phyloP scores from a whole-genome alignment of 495 filamentous ascomycete genomes.

The Penicillium steckii region DNA sequence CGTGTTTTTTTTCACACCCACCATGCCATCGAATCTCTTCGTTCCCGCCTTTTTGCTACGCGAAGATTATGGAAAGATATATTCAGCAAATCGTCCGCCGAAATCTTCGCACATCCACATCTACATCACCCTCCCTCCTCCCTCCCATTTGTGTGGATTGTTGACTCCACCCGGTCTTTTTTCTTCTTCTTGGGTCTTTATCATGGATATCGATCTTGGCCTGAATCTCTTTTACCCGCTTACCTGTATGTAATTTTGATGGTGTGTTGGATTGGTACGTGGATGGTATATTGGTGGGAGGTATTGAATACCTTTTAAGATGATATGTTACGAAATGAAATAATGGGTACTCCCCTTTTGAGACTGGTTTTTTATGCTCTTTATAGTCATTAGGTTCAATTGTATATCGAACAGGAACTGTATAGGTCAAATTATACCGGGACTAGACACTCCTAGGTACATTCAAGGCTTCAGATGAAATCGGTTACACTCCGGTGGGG shows the following conservation, averaged over 20 bases:
- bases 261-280: slow-evolving; percentile 15
- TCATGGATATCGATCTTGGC: slow-evolving; percentile 1
- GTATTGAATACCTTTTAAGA: slow-evolving; percentile 10
- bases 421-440: too few species aligned
- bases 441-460: too few species aligned
- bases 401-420: too few species aligned
- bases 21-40: not conserved
- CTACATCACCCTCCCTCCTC: not conserved
- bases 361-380: not conserved
- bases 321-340: slow-evolving; percentile 20
- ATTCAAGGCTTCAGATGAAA: not conserved
- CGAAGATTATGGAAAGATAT: not conserved
- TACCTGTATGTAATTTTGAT: slow-evolving; percentile 32
- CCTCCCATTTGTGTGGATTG: not conserved
- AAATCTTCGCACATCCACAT: not conserved
- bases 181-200: not conserved
- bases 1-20: not conserved
- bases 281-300: slow-evolving; percentile 16
- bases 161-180: not conserved
- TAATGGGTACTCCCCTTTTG: not conserved
- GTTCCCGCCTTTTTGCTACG: not conserved
- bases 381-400: not conserved
- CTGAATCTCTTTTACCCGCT: slow-evolving; percentile 8
- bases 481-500: not conserved
- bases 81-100: not conserved